These are phyloP conservation scores for Venturiaceae sp. DNA, from an alignment of 2,329 filamentous ascomycete genomes.

Conservation along the genomic window DNA sequence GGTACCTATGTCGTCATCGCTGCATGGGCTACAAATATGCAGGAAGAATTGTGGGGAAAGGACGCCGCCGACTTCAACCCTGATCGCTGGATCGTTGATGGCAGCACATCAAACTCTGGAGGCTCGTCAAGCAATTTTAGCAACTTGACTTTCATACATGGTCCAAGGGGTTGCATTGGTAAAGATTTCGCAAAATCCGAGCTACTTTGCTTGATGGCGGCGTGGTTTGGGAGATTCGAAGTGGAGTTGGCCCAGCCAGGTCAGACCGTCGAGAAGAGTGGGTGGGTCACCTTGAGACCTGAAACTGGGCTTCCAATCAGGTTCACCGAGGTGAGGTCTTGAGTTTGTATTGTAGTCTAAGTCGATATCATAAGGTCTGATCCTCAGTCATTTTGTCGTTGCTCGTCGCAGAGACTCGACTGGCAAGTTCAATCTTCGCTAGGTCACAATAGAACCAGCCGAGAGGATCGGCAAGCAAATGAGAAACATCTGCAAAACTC, in stretches of 20 bases:
- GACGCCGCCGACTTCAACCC: conserved; percentile 70
- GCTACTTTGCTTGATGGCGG: conserved; percentile 28
- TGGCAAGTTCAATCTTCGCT: no score
- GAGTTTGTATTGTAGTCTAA: no score
- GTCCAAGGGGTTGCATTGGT: conserved; percentile 27
- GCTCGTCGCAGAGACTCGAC: no score
- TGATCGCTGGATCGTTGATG: conserved; percentile 50
- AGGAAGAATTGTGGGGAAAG: conserved; percentile 60
- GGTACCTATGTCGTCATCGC: conserved; percentile 60
- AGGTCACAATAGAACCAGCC: no score
- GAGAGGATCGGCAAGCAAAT: no score
- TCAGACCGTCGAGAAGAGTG: conserved; percentile 20
- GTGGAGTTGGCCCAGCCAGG: not conserved
- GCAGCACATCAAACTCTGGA: conserved; percentile 12
- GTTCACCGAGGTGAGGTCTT: not conserved
- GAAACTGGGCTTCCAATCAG: not conserved
- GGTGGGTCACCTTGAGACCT: not conserved
- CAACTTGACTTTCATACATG: conserved; percentile 30
- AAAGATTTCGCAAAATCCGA: conserved; percentile 33
- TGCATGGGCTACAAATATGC: conserved; percentile 60
- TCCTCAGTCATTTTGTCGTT: no score
- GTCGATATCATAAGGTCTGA: no score
- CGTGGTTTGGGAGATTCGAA: conserved; percentile 19
- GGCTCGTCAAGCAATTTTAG: conserved; percentile 28
- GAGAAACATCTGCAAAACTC: no score